phyloP scores from a whole-genome alignment of 2,329 filamentous ascomycete genomes.

The Nannizziopsis arthrosporioides region DNA sequence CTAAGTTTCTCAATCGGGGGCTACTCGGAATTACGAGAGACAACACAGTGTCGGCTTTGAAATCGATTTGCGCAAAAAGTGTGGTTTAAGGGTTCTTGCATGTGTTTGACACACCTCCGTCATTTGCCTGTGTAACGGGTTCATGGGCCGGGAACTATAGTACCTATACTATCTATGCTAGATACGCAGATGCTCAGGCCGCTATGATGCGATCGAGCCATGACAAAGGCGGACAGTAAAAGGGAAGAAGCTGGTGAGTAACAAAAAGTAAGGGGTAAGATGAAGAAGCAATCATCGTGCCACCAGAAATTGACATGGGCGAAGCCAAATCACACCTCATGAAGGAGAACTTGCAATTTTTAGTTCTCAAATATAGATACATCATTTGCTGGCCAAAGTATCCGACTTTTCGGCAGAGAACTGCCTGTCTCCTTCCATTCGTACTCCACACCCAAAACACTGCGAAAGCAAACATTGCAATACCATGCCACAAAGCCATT shows the following conservation, averaged over 20 bases:
- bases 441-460: constrained; percentile 6
- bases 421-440: constrained; percentile 3
- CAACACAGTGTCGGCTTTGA: too few species aligned
- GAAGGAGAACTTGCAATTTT: neutral
- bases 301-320: neutral
- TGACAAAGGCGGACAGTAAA: too few species aligned
- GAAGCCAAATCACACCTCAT: neutral
- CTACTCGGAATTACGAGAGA: neutral
- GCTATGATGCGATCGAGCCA: too few species aligned
- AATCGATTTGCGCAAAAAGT: too few species aligned
- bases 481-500: constrained; percentile 1
- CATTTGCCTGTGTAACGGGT: constrained; percentile 7
- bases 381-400: neutral
- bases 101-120: constrained; percentile 3
- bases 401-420: neutral
- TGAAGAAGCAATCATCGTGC: neutral
- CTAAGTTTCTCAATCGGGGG: neutral
- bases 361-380: neutral
- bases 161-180: neutral
- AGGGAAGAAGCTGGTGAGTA: neutral
- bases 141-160: constrained; percentile 4
- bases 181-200: too few species aligned
- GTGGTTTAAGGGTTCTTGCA: constrained; percentile 7
- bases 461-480: constrained; percentile 2
- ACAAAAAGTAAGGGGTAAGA: neutral